These are phyloP conservation scores for Aegilops umbellulata DNA, from an alignment of 176 grass and related monocot genomes.

Conservation along the genomic window DNA sequence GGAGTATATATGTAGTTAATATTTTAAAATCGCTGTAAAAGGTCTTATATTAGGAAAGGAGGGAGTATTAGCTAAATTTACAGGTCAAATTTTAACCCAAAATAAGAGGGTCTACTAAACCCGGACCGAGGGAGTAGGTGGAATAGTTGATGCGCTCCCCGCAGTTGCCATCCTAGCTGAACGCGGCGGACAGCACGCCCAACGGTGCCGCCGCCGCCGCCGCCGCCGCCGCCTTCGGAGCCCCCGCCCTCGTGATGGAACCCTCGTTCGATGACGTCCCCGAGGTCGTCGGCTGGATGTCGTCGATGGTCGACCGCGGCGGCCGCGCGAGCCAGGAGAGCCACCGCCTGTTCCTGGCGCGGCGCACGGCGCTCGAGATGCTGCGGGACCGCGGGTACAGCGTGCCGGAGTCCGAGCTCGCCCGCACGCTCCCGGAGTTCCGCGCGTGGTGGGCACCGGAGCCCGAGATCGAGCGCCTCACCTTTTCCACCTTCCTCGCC, in stretches of 20 bases:
- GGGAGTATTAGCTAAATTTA: too few species aligned
- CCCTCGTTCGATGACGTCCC: neutral
- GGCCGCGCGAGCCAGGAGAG: slow-evolving; percentile 62
- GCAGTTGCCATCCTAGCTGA: neutral
- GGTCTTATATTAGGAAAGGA: too few species aligned
- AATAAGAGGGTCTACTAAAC: too few species aligned
- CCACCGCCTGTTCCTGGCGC: slow-evolving; percentile 78
- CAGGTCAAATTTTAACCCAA: too few species aligned
- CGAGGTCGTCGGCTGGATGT: slow-evolving; percentile 44
- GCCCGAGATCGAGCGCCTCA: slow-evolving; percentile 50
- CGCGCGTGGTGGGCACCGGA: slow-evolving; percentile 52
- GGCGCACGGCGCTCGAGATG: slow-evolving; percentile 86
- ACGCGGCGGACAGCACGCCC: neutral
- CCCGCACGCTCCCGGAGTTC: slow-evolving; percentile 71
- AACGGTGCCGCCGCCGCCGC: neutral
- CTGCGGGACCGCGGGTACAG: slow-evolving; percentile 73
- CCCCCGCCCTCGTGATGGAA: neutral
- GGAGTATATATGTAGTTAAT: too few species aligned
- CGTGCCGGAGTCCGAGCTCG: slow-evolving; percentile 46
- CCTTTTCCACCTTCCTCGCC: slow-evolving; percentile 42
- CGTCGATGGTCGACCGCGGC: slow-evolving; percentile 51
- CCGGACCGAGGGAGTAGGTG: too few species aligned
- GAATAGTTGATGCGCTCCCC: too few species aligned
- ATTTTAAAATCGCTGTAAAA: too few species aligned
- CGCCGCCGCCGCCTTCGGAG: neutral